A percentile compares a stretch with the other conserved stretches of the same genome.
These are phyloP conservation scores for Gossypium longicalyx DNA, from an alignment of 345 rosid species.

Conservation along the genomic window DNA sequence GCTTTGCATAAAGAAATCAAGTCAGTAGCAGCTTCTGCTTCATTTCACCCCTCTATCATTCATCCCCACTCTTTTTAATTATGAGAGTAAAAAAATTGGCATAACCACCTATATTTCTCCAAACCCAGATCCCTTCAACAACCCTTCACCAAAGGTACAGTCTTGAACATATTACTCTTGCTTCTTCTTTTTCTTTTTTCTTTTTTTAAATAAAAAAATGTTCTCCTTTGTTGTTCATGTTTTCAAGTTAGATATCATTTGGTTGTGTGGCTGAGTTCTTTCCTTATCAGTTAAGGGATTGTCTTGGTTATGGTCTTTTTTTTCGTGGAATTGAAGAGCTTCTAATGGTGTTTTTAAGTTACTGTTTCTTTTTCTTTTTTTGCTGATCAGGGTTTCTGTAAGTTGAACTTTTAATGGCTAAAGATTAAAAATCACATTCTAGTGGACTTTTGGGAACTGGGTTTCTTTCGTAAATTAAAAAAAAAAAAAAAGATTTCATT, in stretches of 20 bases:
- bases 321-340: not conserved
- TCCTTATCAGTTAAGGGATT: not conserved
- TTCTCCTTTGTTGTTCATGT: not conserved
- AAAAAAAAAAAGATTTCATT: not conserved
- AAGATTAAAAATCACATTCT: not conserved
- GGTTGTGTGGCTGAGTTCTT: not conserved
- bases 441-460: not conserved
- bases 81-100: not conserved
- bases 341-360: not conserved
- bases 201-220: no score
- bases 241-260: constrained; percentile 3
- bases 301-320: not conserved
- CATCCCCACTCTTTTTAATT: not conserved
- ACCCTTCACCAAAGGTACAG: not conserved
- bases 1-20: not conserved
- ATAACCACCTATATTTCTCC: not conserved
- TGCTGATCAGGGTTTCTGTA: not conserved
- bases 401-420: not conserved
- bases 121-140: not conserved
- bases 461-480: not conserved
- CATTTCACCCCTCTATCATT: not conserved
- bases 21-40: not conserved
- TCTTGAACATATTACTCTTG: not conserved
- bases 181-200: no score
- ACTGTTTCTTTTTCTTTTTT: not conserved